Evolutionary conservation across 345 rosid species (phyloP).

Genomic region (Brassica napus): Da-Ae NC_063447.1:60294501-60295000

Average conservation of each 20-base stretch:
- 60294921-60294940: neutral
- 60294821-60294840: neutral
- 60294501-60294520: neutral
- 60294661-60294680: constrained; percentile 27
- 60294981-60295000: neutral
- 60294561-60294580: neutral
- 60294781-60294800: neutral
- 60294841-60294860: neutral
- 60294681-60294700: constrained; percentile 71
- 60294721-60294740: constrained; percentile 80
- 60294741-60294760: neutral
- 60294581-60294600: constrained; percentile 1
- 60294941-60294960: neutral
- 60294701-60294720: constrained; percentile 49
- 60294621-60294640: neutral
- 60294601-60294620: constrained; percentile 23
- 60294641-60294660: constrained; percentile 6
- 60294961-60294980: neutral
- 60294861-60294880: neutral
- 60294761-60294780: neutral
- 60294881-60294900: neutral
- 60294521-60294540: neutral
- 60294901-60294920: neutral
- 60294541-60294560: neutral
- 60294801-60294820: neutral